Conservation (phyloP, 148 eudicot species). For the Chenopodium berlandieri region DNA sequence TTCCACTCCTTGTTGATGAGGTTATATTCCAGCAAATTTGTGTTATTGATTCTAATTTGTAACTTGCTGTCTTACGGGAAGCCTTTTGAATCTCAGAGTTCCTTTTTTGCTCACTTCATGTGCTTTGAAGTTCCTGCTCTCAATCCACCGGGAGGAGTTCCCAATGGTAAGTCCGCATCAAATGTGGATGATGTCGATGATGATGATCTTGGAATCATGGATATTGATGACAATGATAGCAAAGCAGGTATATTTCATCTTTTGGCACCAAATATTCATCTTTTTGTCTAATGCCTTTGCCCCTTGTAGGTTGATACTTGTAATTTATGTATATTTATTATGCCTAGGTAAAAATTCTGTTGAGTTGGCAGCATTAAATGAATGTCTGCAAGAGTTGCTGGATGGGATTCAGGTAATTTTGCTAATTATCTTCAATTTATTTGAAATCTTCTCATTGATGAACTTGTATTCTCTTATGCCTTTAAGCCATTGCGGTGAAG, state of each 20-base stretch:
- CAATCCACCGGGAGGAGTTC: constrained; percentile 65
- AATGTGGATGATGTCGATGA: constrained; percentile 54
- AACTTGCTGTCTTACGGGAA: constrained; percentile 9
- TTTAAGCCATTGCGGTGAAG: neutral
- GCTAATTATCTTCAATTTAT: neutral
- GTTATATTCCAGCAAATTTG: constrained; percentile 33
- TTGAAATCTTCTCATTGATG: neutral
- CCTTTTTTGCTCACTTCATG: constrained; percentile 94
- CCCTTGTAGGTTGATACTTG: neutral
- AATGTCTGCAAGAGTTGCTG: constrained; percentile 45
- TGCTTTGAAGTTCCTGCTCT: constrained; percentile 97
- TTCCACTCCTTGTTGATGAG: constrained; percentile 95
- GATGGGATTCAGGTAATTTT: constrained; percentile 47
- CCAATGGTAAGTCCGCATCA: constrained; percentile 44
- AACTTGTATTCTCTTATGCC: neutral
- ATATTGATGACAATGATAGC: constrained; percentile 74
- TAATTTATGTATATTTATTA: neutral
- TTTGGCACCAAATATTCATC: neutral
- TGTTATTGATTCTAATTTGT: constrained; percentile 4
- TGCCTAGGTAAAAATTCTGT: constrained; percentile 33
- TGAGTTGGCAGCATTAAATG: constrained; percentile 47
- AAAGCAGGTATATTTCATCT: constrained; percentile 41
- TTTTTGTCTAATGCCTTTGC: neutral
- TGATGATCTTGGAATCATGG: constrained; percentile 90
- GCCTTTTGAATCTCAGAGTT: constrained; percentile 60